Percentiles rank a stretch among this genome's conserved stretches.
phyloP scores from a whole-genome alignment of 2,329 filamentous ascomycete genomes.

The Berkeleyomyces rouxiae region DNA sequence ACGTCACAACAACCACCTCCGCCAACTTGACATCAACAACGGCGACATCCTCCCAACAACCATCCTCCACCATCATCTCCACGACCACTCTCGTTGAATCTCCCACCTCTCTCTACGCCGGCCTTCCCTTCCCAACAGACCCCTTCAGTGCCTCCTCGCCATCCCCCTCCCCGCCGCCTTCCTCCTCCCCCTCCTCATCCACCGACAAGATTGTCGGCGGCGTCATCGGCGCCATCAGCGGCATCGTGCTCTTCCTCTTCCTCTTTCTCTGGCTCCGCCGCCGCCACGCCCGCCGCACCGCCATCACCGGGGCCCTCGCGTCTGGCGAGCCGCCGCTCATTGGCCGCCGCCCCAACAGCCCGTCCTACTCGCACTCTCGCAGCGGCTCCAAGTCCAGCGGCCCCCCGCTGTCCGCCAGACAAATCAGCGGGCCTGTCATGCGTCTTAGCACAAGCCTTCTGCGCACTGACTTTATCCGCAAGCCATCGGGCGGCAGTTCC shows the following conservation, averaged over 20 bases:
- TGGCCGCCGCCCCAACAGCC: slow-evolving; percentile 1
- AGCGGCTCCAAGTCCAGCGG: slow-evolving; percentile 18
- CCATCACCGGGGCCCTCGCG: slow-evolving; percentile 8
- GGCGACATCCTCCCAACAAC: slow-evolving; percentile 7
- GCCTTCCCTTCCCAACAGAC: background rate
- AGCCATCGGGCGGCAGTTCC: slow-evolving; percentile 16
- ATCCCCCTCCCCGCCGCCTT: background rate
- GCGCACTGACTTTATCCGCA: slow-evolving; percentile 38
- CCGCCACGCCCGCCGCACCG: slow-evolving; percentile 16
- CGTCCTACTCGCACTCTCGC: slow-evolving; percentile 1
- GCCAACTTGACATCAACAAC: slow-evolving; percentile 17
- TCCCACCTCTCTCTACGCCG: background rate
- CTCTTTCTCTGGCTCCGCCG: slow-evolving; percentile 26
- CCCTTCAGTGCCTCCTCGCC: background rate
- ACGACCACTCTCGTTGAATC: background rate
- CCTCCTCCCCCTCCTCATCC: slow-evolving; percentile 19
- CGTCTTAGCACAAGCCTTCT: slow-evolving; percentile 22
- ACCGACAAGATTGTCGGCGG: slow-evolving; percentile 31
- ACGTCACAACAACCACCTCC: slow-evolving; percentile 12
- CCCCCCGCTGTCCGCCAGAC: slow-evolving; percentile 25
- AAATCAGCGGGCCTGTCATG: slow-evolving; percentile 39
- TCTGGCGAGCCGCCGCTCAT: slow-evolving; percentile 4
- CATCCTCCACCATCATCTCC: slow-evolving; percentile 13
- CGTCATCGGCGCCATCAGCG: slow-evolving; percentile 28
- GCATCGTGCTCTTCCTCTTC: slow-evolving; percentile 25